Evolutionary conservation across 192 early-diverging fungal species (phyloP).

Genomic region (Pecoramyces ruminantium): DNA sequence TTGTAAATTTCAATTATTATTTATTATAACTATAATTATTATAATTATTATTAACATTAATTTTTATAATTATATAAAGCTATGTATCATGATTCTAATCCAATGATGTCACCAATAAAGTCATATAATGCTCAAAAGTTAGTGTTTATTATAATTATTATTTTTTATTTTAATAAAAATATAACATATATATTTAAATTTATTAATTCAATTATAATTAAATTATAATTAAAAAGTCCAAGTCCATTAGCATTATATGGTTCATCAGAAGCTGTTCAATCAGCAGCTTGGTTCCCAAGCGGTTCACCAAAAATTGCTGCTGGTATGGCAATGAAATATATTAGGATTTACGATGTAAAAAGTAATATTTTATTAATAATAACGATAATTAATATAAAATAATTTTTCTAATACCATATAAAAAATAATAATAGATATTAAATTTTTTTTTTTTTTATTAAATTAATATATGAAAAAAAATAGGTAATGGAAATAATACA

Average conservation of each 20-base stretch:
- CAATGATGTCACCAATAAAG: neutral
- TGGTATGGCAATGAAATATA: slow-evolving; percentile 52
- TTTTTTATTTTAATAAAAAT: too few relatives aligned
- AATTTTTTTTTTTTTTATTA: too few relatives aligned
- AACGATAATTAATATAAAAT: too few relatives aligned
- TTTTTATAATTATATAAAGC: neutral
- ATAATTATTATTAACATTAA: too few relatives aligned
- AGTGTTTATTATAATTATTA: too few relatives aligned
- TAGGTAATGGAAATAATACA: slow-evolving; percentile 14
- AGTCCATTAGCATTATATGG: slow-evolving; percentile 38
- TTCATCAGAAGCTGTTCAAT: slow-evolving; percentile 40
- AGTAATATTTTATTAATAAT: slow-evolving; percentile 9
- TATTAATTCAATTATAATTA: too few relatives aligned
- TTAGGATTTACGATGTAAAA: slow-evolving; percentile 53
- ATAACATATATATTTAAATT: too few relatives aligned
- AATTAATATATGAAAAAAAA: neutral
- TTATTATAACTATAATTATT: too few relatives aligned
- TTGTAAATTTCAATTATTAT: too few relatives aligned
- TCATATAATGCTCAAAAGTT: neutral
- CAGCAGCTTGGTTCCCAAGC: slow-evolving; percentile 46
- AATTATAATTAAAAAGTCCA: neutral
- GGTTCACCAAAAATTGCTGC: slow-evolving; percentile 37
- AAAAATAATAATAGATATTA: too few relatives aligned
- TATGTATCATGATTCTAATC: neutral
- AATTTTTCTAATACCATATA: too few relatives aligned